These are phyloP conservation scores for Psilocybe sp. DNA, from an alignment of 768 basidiomycete species.

Conservation along the genomic window DNA sequence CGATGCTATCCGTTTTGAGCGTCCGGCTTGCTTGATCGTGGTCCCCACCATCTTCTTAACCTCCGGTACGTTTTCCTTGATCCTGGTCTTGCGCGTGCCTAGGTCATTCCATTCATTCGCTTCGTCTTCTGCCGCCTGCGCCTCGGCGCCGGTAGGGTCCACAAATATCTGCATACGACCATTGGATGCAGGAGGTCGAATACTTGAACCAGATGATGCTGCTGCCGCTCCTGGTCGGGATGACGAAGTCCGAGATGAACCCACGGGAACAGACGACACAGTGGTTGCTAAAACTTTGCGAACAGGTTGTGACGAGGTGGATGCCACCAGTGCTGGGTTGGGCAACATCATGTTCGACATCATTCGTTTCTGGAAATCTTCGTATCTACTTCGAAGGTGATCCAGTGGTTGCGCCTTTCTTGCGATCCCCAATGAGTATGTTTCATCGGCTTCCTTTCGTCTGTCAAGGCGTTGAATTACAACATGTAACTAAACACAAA, in stretches of 20 bases:
- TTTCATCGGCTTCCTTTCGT: conserved; percentile 84
- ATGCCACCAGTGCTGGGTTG: conserved; percentile 31
- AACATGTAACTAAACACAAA: conserved; percentile 2
- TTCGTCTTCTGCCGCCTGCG: conserved; percentile 38
- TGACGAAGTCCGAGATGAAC: conserved; percentile 32
- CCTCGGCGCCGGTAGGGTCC: conserved; percentile 59
- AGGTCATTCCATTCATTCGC: conserved; percentile 66
- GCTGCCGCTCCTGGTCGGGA: conserved; percentile 21
- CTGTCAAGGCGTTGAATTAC: conserved; percentile 35
- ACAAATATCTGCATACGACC: conserved; percentile 66
- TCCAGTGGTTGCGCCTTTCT: conserved; percentile 80
- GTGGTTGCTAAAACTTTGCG: conserved; percentile 36
- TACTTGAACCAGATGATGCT: conserved; percentile 22
- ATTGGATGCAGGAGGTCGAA: conserved; percentile 41
- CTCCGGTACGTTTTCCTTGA: conserved; percentile 78
- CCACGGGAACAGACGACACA: conserved; percentile 39
- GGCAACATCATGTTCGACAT: conserved; percentile 51
- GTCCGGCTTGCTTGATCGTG: conserved; percentile 61
- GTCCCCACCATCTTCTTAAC: conserved; percentile 66
- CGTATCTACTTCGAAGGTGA: conserved; percentile 70
- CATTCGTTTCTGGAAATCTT: conserved; percentile 92
- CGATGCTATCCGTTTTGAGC: conserved; percentile 49
- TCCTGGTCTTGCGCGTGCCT: conserved; percentile 72
- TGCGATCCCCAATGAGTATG: conserved; percentile 85
- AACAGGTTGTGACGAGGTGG: conserved; percentile 29